These are phyloP conservation scores for Daldinia sp. DNA, from an alignment of 2,329 filamentous ascomycete genomes.

Conservation along the genomic window DNA sequence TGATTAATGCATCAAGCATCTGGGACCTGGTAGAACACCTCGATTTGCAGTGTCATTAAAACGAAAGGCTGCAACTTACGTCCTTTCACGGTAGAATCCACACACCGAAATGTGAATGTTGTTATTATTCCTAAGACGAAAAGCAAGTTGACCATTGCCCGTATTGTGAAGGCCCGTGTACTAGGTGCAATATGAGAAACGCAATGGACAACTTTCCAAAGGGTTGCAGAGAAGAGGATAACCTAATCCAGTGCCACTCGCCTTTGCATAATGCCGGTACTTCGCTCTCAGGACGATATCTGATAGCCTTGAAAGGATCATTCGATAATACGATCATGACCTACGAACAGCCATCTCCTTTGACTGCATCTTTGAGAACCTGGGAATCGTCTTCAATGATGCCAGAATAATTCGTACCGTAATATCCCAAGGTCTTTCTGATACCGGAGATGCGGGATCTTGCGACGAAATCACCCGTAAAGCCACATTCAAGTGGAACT, in stretches of 20 bases:
- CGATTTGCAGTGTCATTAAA: neutral
- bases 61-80: neutral
- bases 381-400: neutral
- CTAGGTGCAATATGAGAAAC: neutral
- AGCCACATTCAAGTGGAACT: neutral
- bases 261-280: neutral
- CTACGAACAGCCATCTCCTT: too few relatives aligned
- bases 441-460: constrained; percentile 2
- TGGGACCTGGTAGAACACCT: too few relatives aligned
- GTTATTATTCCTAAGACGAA: neutral
- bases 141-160: neutral
- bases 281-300: neutral
- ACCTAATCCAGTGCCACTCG: neutral
- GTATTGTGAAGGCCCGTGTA: neutral
- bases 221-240: neutral
- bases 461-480: neutral
- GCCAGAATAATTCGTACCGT: neutral
- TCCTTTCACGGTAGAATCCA: neutral
- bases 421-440: neutral
- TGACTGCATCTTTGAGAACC: neutral
- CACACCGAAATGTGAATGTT: neutral
- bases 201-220: neutral
- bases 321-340: neutral
- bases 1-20: too few relatives aligned
- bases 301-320: neutral